phyloP scores from a whole-genome alignment of 192 early-diverging fungal species.

The Spizellomyces sp. region DNA sequence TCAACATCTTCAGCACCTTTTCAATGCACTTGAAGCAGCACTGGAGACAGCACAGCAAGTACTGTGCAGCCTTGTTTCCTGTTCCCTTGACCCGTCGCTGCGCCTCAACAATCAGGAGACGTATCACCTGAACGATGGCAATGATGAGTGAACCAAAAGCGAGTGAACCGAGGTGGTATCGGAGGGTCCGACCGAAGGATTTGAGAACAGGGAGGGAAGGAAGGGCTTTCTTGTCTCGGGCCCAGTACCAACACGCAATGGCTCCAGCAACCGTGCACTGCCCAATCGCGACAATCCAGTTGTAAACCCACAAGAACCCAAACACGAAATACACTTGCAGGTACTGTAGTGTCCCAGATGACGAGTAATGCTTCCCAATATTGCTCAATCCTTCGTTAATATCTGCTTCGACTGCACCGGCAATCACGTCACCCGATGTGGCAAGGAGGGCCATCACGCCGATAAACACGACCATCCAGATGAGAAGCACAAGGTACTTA shows the following conservation, averaged over 20 bases:
- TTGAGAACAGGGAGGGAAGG: conserved; percentile 34
- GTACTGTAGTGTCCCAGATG: conserved; percentile 26
- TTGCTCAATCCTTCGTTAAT: conserved; percentile 14
- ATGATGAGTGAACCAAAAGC: conserved; percentile 57
- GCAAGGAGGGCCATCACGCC: conserved; percentile 26
- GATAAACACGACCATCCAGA: conserved; percentile 24
- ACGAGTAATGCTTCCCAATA: conserved; percentile 11
- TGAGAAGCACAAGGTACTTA: conserved; percentile 26
- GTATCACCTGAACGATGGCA: conserved; percentile 52
- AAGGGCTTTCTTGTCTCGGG: conserved; percentile 45
- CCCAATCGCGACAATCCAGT: conserved; percentile 51
- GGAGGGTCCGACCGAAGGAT: conserved; percentile 39
- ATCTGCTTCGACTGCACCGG: conserved; percentile 15
- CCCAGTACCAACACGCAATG: conserved; percentile 58
- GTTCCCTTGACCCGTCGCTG: conserved; percentile 33
- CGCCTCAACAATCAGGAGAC: conserved; percentile 43
- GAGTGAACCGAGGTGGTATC: conserved; percentile 59
- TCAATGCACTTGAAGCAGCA: conserved; percentile 48
- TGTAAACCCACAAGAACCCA: conserved; percentile 59
- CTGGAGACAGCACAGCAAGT: conserved; percentile 46
- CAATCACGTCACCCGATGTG: conserved; percentile 22
- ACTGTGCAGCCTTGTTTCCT: conserved; percentile 33
- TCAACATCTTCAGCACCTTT: conserved; percentile 54
- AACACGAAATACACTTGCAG: conserved; percentile 54
- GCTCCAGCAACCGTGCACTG: conserved; percentile 53